Base-by-base conservation (phyloP, 495 filamentous ascomycete species). In the Baudoinia panamericana region DNA sequence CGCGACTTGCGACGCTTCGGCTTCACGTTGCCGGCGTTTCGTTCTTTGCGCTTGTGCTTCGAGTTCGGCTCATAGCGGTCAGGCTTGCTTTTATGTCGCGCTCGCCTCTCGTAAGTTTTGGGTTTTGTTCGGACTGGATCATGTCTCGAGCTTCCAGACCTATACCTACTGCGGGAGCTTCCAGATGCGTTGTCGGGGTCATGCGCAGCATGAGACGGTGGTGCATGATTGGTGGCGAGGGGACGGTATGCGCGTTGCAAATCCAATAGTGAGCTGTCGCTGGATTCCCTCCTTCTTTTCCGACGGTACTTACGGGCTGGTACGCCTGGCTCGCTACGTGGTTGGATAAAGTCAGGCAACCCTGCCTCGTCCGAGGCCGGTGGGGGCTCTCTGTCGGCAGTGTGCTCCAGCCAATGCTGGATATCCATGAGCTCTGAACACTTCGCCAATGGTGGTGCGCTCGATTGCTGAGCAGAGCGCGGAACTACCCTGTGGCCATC, bases 41-140 rank as follows among this genome's bases (percentile, higher is more conserved):
- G 41, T 15, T 52, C 47, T 48, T 56, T 56, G 40, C 54, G 54
- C 25, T 55, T 53, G 41, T 54, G 60, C 36, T 64, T 70, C 24
- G 54, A 54, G 24, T 64, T 61, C 36, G 58, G 55, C 9, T 76
- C 55, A 43, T 69, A 76, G 42, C 61, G 28, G 59, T 65, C 51
- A 44, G 37, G 33, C 4, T 48, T 48, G 34, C 39, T 55, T 27
- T 63, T 56, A 27, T 44, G 55, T 26, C 61, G 50, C 33, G 54
- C 42, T 30, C 48, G 53, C 23, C 52, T 50, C 41, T 56, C 50
- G 42, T 59, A 62, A 2, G 23, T 34, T 22, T n/a, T 11, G 8
- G 34, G 34, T 42, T 32, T 6, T 17, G 13, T 9, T n/a, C 19
- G 19, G 19, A 12, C 2, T 13, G 20, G 30, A 9, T 9, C 26